Percentiles rank a stretch among this genome's conserved stretches.
Conservation (phyloP, 139 green algal species). For the Chlorella sp. region DNA sequence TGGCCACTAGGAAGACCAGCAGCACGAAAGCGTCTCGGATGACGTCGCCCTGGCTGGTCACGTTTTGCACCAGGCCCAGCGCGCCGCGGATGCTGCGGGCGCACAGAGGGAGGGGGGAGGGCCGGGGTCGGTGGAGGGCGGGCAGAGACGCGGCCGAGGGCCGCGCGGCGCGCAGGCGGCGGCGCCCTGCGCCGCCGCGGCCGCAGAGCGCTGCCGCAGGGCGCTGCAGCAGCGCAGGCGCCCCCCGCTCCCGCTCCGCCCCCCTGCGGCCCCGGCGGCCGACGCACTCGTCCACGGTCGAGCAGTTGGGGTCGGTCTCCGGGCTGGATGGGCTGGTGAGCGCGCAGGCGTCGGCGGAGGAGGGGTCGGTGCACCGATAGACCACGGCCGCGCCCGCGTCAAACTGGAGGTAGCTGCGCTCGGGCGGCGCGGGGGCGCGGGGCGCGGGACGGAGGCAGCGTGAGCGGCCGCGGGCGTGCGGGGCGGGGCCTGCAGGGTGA, state of each 20-base stretch:
- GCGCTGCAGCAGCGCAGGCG: too few relatives aligned
- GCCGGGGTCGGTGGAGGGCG: too few relatives aligned
- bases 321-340: not conserved
- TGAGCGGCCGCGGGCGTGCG: too few relatives aligned
- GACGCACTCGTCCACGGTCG: slow-evolving; percentile 14
- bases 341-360: slow-evolving; percentile 11
- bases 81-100: slow-evolving; percentile 16
- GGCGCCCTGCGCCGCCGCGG: too few relatives aligned
- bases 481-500: too few relatives aligned
- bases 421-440: too few relatives aligned
- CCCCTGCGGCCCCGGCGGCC: too few relatives aligned
- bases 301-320: slow-evolving; percentile 13
- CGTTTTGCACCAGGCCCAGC: slow-evolving; percentile 31
- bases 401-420: slow-evolving; percentile 39
- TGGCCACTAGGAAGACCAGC: slow-evolving; percentile 25
- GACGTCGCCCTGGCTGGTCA: slow-evolving; percentile 20
- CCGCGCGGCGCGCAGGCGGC: too few relatives aligned
- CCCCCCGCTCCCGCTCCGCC: too few relatives aligned
- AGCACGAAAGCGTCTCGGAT: slow-evolving; percentile 36
- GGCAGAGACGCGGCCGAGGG: too few relatives aligned
- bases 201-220: too few relatives aligned
- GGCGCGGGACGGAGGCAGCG: too few relatives aligned
- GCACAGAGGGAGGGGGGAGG: not conserved
- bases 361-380: slow-evolving; percentile 30
- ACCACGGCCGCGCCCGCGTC: slow-evolving; percentile 16